Evolutionary conservation across 306 rosid species (phyloP).

Genomic region (Quercus mongolica): DNA sequence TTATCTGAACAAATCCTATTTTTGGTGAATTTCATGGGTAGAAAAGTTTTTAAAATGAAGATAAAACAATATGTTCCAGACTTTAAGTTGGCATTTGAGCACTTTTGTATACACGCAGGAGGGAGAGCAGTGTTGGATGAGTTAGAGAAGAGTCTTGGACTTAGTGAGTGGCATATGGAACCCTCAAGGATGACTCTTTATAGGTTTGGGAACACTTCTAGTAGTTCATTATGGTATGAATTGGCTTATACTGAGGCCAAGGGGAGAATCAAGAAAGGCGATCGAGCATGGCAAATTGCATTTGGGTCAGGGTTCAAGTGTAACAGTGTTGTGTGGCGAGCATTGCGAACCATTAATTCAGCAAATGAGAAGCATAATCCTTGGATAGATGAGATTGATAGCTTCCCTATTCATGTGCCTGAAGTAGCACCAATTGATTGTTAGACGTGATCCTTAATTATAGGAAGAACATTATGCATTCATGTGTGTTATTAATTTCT

Average conservation of each 20-base stretch:
- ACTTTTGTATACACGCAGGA: not conserved
- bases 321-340: constrained; percentile 5
- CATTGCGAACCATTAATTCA: not conserved
- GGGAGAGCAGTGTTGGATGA: constrained; percentile 3
- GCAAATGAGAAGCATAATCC: not conserved
- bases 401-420: not conserved
- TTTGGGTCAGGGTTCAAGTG: constrained; percentile 5
- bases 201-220: constrained; percentile 7
- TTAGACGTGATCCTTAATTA: not conserved
- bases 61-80: not conserved
- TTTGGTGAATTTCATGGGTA: not conserved
- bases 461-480: not conserved
- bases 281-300: constrained; percentile 2
- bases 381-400: not conserved
- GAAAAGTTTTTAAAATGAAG: not conserved
- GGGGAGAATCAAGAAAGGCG: not conserved
- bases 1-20: not conserved
- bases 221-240: not conserved
- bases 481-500: not conserved
- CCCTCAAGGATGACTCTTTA: constrained; percentile 2
- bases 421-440: not conserved
- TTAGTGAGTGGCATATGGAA: not conserved
- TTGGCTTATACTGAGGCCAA: not conserved
- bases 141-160: not conserved
- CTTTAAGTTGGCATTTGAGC: not conserved